These are phyloP conservation scores for Termitomyces titanicus DNA, from an alignment of 768 basidiomycete genomes.

Conservation along the genomic window DNA sequence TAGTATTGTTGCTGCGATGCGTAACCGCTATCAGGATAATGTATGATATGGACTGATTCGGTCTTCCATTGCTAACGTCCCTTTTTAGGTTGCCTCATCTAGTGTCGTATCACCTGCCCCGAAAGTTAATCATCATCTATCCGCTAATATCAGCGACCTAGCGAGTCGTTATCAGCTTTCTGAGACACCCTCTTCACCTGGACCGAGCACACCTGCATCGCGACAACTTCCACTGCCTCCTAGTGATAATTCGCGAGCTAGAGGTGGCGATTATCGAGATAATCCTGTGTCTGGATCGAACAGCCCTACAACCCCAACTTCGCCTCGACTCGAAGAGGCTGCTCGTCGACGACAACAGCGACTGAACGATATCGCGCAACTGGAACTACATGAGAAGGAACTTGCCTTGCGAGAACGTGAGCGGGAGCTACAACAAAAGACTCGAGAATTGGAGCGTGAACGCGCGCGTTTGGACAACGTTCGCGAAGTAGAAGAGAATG, in stretches of 20 bases:
- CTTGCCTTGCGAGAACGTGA: slow-evolving; percentile 49
- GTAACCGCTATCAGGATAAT: slow-evolving; percentile 53
- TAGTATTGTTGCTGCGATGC: slow-evolving; percentile 67
- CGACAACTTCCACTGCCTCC: slow-evolving; percentile 18
- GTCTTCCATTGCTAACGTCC: slow-evolving; percentile 5
- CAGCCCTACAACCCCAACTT: slow-evolving; percentile 9
- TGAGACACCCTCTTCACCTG: slow-evolving; percentile 41
- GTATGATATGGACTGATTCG: slow-evolving; percentile 34
- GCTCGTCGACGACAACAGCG: slow-evolving; percentile 30
- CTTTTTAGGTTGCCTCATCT: slow-evolving; percentile 24
- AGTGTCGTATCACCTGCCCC: slow-evolving; percentile 45
- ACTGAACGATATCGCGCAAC: slow-evolving; percentile 46
- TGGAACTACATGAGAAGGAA: slow-evolving; percentile 55
- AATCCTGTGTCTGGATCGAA: slow-evolving; percentile 5
- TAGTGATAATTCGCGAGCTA: slow-evolving; percentile 17
- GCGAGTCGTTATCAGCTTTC: slow-evolving; percentile 57
- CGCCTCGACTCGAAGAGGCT: slow-evolving; percentile 25
- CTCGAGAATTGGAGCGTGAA: slow-evolving; percentile 57
- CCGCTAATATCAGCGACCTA: slow-evolving; percentile 59
- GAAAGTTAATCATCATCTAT: slow-evolving; percentile 60
- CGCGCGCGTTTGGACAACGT: slow-evolving; percentile 37
- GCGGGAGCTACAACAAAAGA: slow-evolving; percentile 47
- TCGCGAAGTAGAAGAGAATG: slow-evolving; percentile 24
- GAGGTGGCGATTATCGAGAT: slow-evolving; percentile 19
- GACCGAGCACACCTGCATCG: slow-evolving; percentile 29